Evolutionary conservation across 75 land plant genomes (phyloP), one percentile per base, ranked within the genome.

Genomic region (Cunninghamia lanceolata): DNA sequence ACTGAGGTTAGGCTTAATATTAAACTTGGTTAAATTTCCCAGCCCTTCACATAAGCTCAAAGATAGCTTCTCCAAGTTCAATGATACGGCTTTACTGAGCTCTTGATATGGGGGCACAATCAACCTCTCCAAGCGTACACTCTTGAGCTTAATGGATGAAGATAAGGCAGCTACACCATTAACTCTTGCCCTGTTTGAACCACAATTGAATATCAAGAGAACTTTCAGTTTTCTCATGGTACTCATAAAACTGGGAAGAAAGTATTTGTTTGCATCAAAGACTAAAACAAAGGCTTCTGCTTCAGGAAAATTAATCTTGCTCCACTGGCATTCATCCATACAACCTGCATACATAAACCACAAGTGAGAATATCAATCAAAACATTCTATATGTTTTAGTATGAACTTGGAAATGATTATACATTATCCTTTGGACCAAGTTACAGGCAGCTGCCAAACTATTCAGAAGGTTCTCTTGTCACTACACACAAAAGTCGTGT

Each of bases 201-300:
- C 83, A 66, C 88, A 74, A 70, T 94, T 94, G 38, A 88, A 76
- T 9, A 94, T 0, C 1, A 91, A 66, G 15, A 94, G 82, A 45
- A 89, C 89, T 81, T 93, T 92, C 30, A 94, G 89, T 71, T 89
- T 91, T 15, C 87, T 85, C 95, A 94, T 93, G 15, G 82, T 82
- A 2, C n/a, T 43, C 9, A 94, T 73, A 86, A 94, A 94, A 3
- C 91, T 88, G 79, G 95, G 95, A 73, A 94, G 76, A 84, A 85
- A 90, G 87, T 92, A 94, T 46, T 71, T 81, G 28, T 32, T 82
- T n/a, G 94, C 88, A 16, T 87, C 83, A 54, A 92, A 92, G 76
- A 89, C 89, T 15, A 94, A 83, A 38, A 93, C 82, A 54, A 94
- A 90, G 17, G 89, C 95, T 88, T 94, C 94, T 42, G 94, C 91